These are phyloP conservation scores for Chrysanthemum lavandulifolium DNA, from an alignment of 129 eudicot species.

Conservation along the genomic window DNA sequence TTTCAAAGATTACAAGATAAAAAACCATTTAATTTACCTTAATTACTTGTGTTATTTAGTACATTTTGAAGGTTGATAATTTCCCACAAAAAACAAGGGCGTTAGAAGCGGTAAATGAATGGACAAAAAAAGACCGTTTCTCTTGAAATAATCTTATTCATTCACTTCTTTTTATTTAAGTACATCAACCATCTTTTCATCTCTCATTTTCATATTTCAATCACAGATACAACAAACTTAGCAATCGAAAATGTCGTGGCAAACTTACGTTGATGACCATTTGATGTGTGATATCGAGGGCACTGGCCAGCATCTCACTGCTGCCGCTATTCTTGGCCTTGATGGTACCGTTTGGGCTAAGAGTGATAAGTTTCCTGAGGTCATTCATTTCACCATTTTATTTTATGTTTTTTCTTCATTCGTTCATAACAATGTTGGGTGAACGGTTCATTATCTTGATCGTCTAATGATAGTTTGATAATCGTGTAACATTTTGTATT, in stretches of 20 bases:
- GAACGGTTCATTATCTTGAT: conserved; percentile 2
- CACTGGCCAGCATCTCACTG: conserved; percentile 41
- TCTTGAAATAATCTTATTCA: no score
- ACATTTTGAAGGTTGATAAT: background rate
- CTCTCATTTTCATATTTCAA: no score
- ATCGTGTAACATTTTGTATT: background rate
- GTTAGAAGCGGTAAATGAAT: no score
- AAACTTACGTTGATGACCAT: conserved; percentile 65
- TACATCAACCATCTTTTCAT: no score
- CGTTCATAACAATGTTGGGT: background rate
- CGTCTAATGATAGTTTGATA: background rate
- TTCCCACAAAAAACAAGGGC: no score
- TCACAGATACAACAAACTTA: background rate
- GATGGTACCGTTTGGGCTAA: conserved; percentile 70
- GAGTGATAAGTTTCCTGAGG: conserved; percentile 67
- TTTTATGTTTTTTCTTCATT: background rate
- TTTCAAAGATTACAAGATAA: no score
- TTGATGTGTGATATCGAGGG: conserved; percentile 59
- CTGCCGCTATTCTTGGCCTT: conserved; percentile 63
- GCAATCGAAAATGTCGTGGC: conserved; percentile 57
- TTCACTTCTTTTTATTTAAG: no score
- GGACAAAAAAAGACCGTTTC: no score
- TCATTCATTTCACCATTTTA: background rate
- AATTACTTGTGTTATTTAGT: no score
- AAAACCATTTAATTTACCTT: no score